Conservation (phyloP, 371 early-diverging fungal species). For the Mortierella sp. region DNA sequence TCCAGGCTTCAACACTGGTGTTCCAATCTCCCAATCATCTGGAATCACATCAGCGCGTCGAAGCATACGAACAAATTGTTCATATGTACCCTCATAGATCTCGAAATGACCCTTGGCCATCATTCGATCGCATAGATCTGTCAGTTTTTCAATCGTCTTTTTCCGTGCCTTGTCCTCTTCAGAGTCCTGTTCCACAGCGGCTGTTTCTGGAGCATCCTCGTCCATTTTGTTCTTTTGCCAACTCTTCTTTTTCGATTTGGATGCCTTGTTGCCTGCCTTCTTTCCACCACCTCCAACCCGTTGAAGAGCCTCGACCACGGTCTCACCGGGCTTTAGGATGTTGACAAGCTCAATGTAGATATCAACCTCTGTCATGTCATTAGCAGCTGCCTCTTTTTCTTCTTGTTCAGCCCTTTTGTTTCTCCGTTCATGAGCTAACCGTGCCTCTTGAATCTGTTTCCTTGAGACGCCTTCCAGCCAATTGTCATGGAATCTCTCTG, state of each 20-base stretch:
- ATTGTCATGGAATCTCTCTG: slow-evolving; percentile 84
- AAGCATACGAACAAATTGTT: slow-evolving; percentile 76
- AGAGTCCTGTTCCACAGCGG: slow-evolving; percentile 38
- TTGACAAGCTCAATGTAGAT: slow-evolving; percentile 71
- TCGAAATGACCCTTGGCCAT: slow-evolving; percentile 78
- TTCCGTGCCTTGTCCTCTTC: slow-evolving; percentile 58
- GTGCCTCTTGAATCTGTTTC: slow-evolving; percentile 80
- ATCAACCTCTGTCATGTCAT: slow-evolving; percentile 51
- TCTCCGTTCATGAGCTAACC: slow-evolving; percentile 73
- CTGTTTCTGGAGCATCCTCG: slow-evolving; percentile 28
- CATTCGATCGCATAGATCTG: slow-evolving; percentile 79
- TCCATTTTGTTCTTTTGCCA: slow-evolving; percentile 57
- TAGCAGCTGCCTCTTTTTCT: slow-evolving; percentile 63
- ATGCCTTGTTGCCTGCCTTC: slow-evolving; percentile 60
- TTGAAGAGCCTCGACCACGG: slow-evolving; percentile 72
- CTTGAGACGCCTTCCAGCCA: slow-evolving; percentile 88
- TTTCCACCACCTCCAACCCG: slow-evolving; percentile 68
- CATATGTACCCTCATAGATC: slow-evolving; percentile 82
- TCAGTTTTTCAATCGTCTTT: slow-evolving; percentile 70
- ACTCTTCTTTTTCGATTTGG: slow-evolving; percentile 69
- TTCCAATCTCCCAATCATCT: slow-evolving; percentile 70
- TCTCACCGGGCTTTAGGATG: slow-evolving; percentile 77
- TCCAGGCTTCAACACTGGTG: slow-evolving; percentile 39
- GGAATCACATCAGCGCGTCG: slow-evolving; percentile 70
- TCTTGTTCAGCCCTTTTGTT: slow-evolving; percentile 59